phyloP scores from a whole-genome alignment of 805 yeast genomes.

The Candida endomychidarum region DNA sequence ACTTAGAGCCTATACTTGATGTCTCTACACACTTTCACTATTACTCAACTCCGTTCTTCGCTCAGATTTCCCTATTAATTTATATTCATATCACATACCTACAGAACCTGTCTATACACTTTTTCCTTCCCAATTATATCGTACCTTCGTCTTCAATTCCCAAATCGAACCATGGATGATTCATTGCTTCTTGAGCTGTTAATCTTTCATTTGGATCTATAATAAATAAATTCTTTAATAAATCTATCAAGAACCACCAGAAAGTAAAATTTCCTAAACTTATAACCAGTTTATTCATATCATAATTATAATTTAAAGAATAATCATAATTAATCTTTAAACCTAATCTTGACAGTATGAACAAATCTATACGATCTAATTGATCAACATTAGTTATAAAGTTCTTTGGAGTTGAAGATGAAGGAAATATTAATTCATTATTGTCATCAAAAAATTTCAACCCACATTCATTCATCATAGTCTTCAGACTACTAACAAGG shows the following conservation, averaged over 20 bases:
- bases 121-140: slow-evolving; percentile 1
- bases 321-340: slow-evolving; percentile 39
- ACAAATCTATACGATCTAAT: slow-evolving; percentile 43
- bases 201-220: slow-evolving; percentile 40
- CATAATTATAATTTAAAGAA: slow-evolving; percentile 38
- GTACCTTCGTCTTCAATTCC: slow-evolving; percentile 50
- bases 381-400: slow-evolving; percentile 39
- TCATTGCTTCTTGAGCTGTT: slow-evolving; percentile 42
- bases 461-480: slow-evolving; percentile 42
- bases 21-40: too few species aligned
- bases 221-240: slow-evolving; percentile 37
- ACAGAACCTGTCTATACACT: background rate
- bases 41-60: too few species aligned
- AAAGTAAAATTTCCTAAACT: slow-evolving; percentile 65
- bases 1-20: too few species aligned
- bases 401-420: slow-evolving; percentile 37
- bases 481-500: slow-evolving; percentile 36
- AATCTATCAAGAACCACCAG: slow-evolving; percentile 73
- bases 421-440: slow-evolving; percentile 31
- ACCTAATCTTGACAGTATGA: slow-evolving; percentile 43
- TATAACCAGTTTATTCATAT: slow-evolving; percentile 41
- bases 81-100: too few species aligned
- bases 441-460: slow-evolving; percentile 29
- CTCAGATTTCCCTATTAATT: too few species aligned
- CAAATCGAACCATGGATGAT: slow-evolving; percentile 49